Evolutionary conservation across 805 yeast species (phyloP).

Genomic region (Pichia membranifaciens): DNA sequence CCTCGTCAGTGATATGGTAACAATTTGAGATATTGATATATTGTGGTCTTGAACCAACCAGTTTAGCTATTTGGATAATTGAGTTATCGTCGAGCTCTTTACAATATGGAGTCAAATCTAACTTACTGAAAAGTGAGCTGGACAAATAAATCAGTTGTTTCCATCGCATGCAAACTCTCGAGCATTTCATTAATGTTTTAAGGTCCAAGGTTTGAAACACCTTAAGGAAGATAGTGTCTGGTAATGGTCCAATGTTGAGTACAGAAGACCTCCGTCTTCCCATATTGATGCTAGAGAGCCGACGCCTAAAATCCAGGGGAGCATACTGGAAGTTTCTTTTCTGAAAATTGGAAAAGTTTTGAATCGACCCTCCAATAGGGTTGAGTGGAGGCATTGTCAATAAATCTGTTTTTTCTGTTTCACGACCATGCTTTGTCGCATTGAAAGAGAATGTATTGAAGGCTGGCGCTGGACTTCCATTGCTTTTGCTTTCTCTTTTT

Average conservation of each 20-base stretch:
- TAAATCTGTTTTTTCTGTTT: neutral
- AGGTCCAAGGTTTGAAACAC: constrained; percentile 50
- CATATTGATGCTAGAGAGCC: constrained; percentile 40
- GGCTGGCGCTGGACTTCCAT: neutral
- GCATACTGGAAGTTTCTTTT: constrained; percentile 42
- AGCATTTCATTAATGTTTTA: constrained; percentile 54
- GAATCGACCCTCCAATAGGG: constrained; percentile 25
- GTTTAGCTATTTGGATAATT: constrained; percentile 53
- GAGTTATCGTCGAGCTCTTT: constrained; percentile 54
- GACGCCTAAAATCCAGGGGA: constrained; percentile 48
- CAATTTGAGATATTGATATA: constrained; percentile 62
- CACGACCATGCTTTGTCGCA: neutral
- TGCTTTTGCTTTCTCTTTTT: no score
- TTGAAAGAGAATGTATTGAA: constrained; percentile 11
- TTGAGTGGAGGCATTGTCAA: constrained; percentile 22
- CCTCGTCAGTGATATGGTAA: constrained; percentile 71
- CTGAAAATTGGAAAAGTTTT: constrained; percentile 20
- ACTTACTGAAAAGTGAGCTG: constrained; percentile 41
- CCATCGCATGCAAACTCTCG: constrained; percentile 62
- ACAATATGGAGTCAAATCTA: constrained; percentile 61
- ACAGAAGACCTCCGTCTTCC: constrained; percentile 50
- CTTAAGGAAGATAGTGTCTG: constrained; percentile 51
- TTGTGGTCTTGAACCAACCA: constrained; percentile 65
- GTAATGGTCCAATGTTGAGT: constrained; percentile 50
- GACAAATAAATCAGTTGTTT: constrained; percentile 56